These are phyloP conservation scores for Candida saitoana DNA, from an alignment of 805 yeast genomes.

Conservation along the genomic window DNA sequence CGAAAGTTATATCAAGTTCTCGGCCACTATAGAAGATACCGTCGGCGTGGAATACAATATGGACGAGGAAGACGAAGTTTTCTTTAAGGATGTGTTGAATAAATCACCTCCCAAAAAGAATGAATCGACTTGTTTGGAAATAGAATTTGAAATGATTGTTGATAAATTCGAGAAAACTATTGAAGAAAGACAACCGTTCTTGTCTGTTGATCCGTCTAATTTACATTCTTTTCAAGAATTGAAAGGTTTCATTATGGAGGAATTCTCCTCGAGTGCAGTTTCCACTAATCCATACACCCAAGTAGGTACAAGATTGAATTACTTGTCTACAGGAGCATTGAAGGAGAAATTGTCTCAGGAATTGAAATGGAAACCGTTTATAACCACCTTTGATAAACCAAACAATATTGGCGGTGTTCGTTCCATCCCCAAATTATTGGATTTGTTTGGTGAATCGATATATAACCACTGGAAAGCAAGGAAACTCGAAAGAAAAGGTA, in stretches of 20 bases:
- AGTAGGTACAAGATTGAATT: constrained; percentile 27
- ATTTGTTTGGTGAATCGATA: constrained; percentile 58
- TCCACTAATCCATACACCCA: constrained; percentile 22
- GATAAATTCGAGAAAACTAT: constrained; percentile 71
- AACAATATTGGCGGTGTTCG: constrained; percentile 28
- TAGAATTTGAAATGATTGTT: constrained; percentile 79
- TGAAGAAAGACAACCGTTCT: constrained; percentile 80
- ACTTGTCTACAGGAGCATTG: constrained; percentile 52
- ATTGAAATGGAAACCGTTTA: constrained; percentile 50
- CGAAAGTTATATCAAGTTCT: constrained; percentile 74
- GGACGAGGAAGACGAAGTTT: constrained; percentile 85
- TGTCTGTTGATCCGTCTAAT: constrained; percentile 78
- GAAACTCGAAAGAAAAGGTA: constrained; percentile 67
- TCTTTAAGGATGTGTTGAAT: constrained; percentile 43
- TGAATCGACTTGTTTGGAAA: constrained; percentile 51
- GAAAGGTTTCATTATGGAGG: constrained; percentile 43
- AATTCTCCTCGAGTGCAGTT: constrained; percentile 11
- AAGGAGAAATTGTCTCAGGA: constrained; percentile 56
- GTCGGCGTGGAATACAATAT: constrained; percentile 79
- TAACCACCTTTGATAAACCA: constrained; percentile 54
- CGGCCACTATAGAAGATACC: constrained; percentile 95
- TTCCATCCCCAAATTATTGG: constrained; percentile 46
- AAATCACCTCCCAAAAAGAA: too few relatives aligned
- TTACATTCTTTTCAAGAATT: constrained; percentile 69
- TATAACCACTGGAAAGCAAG: constrained; percentile 82